phyloP scores from a whole-genome alignment of 148 eudicot species.

The Chenopodium quinoa region DNA sequence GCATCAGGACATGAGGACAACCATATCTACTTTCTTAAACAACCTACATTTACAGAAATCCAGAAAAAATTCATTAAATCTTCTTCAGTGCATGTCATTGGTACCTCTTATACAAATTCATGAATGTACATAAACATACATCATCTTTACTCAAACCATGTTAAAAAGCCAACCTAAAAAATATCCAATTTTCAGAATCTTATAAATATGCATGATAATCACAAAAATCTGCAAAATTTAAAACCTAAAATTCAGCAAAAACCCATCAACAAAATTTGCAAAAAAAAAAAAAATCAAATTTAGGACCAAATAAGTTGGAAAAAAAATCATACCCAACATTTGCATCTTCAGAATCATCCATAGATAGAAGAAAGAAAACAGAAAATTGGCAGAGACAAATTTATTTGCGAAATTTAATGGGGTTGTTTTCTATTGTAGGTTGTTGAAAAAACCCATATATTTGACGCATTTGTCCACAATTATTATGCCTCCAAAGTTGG shows the following conservation, averaged over 20 bases:
- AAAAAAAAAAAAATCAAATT: background rate
- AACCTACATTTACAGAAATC: slow-evolving; percentile 1
- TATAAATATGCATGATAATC: background rate
- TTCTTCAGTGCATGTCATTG: background rate
- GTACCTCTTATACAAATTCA: background rate
- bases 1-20: too few species aligned
- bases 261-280: background rate
- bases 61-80: background rate
- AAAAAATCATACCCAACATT: slow-evolving; percentile 17
- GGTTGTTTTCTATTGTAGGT: background rate
- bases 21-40: slow-evolving; percentile 2
- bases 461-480: slow-evolving; percentile 2
- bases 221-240: background rate
- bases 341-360: slow-evolving; percentile 20
- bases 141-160: background rate
- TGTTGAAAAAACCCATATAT: slow-evolving; percentile 17
- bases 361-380: background rate
- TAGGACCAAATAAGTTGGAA: background rate
- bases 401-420: slow-evolving; percentile 8
- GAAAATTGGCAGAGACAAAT: background rate
- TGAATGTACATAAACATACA: background rate
- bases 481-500: slow-evolving; percentile 18
- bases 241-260: background rate
- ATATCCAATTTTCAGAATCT: slow-evolving; percentile 6
- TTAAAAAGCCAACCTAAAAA: background rate